phyloP scores from a whole-genome alignment of 768 basidiomycete genomes.

The Lactifluus echinatus region DNA sequence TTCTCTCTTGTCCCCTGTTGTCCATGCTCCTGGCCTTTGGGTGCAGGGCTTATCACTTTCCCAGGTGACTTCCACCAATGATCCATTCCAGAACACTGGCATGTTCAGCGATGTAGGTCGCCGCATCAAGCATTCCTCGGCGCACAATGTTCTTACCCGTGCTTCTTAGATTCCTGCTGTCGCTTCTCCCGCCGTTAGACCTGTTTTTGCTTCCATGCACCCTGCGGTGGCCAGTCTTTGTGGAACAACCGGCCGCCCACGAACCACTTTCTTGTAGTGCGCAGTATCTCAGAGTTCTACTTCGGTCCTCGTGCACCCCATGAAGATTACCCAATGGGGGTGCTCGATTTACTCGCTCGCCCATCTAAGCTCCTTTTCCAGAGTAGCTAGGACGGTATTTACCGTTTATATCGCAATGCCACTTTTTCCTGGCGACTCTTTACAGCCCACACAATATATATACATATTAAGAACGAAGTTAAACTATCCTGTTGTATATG shows the following conservation, averaged over 20 bases:
- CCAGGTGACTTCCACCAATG: not conserved
- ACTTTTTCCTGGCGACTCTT: not conserved
- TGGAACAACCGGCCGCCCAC: not conserved
- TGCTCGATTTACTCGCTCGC: not conserved
- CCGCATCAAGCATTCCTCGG: not conserved
- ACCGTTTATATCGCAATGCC: not conserved
- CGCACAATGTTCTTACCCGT: not conserved
- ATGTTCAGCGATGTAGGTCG: not conserved
- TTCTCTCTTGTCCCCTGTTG: not conserved
- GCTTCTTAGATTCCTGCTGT: not conserved
- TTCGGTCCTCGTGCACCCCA: not conserved
- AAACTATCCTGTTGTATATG: not conserved
- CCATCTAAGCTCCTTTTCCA: not conserved
- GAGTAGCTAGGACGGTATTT: not conserved
- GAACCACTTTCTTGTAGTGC: not conserved
- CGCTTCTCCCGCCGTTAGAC: not conserved
- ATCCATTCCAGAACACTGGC: not conserved
- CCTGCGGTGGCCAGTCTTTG: not conserved
- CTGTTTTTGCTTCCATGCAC: not conserved
- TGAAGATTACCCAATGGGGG: not conserved
- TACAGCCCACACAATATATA: not conserved
- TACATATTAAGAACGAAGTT: not conserved
- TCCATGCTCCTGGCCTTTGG: not conserved
- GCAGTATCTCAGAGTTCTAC: not conserved
- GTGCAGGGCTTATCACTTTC: not conserved